Conservation (phyloP, 1,284 basidiomycete species). For the Marasmius fiardii region DNA sequence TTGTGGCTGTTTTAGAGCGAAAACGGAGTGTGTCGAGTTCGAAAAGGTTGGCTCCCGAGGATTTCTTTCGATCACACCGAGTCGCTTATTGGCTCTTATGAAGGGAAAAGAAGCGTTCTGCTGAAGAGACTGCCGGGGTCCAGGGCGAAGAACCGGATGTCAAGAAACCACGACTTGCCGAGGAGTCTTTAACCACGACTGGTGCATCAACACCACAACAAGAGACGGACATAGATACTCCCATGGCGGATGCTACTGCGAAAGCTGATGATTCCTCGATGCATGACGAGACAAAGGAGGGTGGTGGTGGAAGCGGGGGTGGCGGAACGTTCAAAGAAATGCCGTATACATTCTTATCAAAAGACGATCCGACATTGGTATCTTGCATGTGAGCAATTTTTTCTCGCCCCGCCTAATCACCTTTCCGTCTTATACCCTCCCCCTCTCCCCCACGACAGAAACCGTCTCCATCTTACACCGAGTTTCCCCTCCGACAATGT, state of each 20-base stretch:
- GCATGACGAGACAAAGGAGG: constrained; percentile 22
- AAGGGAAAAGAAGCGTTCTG: constrained; percentile 47
- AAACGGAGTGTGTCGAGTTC: constrained; percentile 23
- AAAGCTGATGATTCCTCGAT: constrained; percentile 10
- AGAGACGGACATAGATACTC: constrained; percentile 6
- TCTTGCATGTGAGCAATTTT: constrained; percentile 59
- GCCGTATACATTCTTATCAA: constrained; percentile 80
- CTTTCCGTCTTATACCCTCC: neutral
- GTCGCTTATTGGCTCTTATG: neutral
- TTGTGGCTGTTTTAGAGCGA: constrained; percentile 84
- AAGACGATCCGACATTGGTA: constrained; percentile 67
- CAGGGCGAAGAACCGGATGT: constrained; percentile 31
- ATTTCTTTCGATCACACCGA: neutral
- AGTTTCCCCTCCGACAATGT: constrained; percentile 76
- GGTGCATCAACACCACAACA: neutral
- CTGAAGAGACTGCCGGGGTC: constrained; percentile 33
- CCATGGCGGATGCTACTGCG: constrained; percentile 7
- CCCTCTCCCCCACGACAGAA: constrained; percentile 39
- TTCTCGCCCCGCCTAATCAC: neutral
- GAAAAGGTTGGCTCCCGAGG: constrained; percentile 20
- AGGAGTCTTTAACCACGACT: neutral
- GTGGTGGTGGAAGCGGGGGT: constrained; percentile 35
- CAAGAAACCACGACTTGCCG: constrained; percentile 33
- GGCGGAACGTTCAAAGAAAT: constrained; percentile 80
- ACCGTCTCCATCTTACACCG: constrained; percentile 72